phyloP scores from a whole-genome alignment of 2,329 filamentous ascomycete genomes.

The Penicillium hesseltinei region DNA sequence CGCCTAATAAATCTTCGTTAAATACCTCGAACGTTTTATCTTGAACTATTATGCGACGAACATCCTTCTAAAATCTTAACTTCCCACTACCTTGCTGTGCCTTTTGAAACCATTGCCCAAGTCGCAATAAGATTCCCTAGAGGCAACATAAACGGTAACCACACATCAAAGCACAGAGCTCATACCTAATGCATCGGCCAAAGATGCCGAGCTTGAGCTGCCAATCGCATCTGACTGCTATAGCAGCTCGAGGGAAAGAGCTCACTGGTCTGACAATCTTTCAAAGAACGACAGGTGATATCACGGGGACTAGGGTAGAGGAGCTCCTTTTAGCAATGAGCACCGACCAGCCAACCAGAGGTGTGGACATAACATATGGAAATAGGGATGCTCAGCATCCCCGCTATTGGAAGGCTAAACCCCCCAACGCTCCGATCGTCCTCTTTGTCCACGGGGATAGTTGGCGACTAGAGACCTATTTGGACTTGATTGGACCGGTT shows the following conservation, averaged over 20 bases:
- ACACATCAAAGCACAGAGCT: not conserved
- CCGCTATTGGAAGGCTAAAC: not conserved
- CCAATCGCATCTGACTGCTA: not conserved
- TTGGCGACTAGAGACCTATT: not conserved
- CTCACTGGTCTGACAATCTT: not conserved
- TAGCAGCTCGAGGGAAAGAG: not conserved
- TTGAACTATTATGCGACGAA: not conserved
- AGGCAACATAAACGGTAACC: not conserved
- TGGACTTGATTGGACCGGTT: constrained; percentile 2
- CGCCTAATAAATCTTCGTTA: not conserved
- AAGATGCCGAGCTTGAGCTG: not conserved
- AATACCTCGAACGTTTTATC: not conserved
- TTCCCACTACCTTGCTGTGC: not conserved
- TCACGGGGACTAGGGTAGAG: not conserved
- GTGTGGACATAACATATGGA: not conserved
- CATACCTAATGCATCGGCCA: not conserved
- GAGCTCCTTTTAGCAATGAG: constrained; percentile 1
- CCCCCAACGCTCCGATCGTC: not conserved
- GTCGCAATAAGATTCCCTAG: not conserved
- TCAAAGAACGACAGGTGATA: not conserved
- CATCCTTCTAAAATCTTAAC: not conserved
- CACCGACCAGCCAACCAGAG: not conserved
- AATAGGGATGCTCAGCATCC: not conserved
- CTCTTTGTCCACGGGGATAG: constrained; percentile 8
- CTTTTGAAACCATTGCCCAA: not conserved